These are phyloP conservation scores for Apiotrichum sp. DNA, from an alignment of 1,284 basidiomycete species.

Conservation along the genomic window DNA sequence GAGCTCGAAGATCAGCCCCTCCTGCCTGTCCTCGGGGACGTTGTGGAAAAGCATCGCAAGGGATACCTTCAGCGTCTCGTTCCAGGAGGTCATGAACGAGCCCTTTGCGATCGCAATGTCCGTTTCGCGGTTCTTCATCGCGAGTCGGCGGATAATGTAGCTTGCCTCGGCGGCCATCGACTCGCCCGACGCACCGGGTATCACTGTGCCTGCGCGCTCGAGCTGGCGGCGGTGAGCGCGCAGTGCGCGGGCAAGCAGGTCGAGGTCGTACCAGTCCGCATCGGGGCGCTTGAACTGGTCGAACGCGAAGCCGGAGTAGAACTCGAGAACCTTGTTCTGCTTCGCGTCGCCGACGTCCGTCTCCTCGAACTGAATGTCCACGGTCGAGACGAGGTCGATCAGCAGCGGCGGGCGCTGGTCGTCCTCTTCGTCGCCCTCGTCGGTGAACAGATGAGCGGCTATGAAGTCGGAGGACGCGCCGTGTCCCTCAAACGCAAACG, in stretches of 20 bases:
- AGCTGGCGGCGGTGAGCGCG: conserved; percentile 57
- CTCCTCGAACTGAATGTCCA: conserved; percentile 85
- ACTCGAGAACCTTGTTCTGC: conserved; percentile 53
- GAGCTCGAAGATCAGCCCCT: conserved; percentile 80
- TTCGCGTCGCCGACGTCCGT: conserved; percentile 56
- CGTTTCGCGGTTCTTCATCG: conserved; percentile 77
- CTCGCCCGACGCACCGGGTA: conserved; percentile 59
- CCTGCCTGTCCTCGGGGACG: conserved; percentile 69
- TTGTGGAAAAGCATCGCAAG: conserved; percentile 72
- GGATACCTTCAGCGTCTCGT: conserved; percentile 69
- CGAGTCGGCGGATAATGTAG: conserved; percentile 74
- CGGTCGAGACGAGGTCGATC: conserved; percentile 76
- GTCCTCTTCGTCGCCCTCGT: conserved; percentile 53
- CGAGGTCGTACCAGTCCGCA: conserved; percentile 67
- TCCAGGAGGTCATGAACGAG: conserved; percentile 72
- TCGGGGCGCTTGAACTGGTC: conserved; percentile 67
- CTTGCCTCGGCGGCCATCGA: conserved; percentile 63
- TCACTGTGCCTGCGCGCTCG: conserved; percentile 62
- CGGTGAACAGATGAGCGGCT: conserved; percentile 63
- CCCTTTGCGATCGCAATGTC: conserved; percentile 67
- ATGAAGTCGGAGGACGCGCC: conserved; percentile 66
- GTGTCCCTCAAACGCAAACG: conserved; percentile 76
- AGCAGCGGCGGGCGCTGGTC: conserved; percentile 73
- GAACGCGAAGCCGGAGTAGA: conserved; percentile 65
- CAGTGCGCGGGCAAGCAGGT: conserved; percentile 62